Evolutionary conservation across 2,329 filamentous ascomycete genomes (phyloP), one percentile per base, ranked within the genome.

Genomic region (Fusarium sp.): DNA sequence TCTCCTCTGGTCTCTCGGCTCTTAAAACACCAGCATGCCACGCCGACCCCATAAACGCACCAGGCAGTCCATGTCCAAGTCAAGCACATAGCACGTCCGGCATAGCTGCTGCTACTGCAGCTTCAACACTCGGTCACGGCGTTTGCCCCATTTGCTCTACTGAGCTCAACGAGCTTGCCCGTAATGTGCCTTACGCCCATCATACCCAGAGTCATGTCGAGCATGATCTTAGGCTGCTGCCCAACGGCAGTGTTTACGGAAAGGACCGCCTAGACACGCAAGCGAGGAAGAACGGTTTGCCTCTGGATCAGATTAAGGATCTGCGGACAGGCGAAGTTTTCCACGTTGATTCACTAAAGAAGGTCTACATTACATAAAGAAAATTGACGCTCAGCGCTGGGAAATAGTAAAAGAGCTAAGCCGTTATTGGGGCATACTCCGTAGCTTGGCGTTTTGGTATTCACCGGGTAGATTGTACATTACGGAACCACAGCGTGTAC

Each of bases 11-110:
- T 10, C 87, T 99, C 11, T 97, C 94, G 0, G 94, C 96, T 2
- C 89, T 99, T 69, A 99, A 99, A 79, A 98, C 96, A 1, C 96
- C 96, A 0, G 90, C 93, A 17, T 99, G 96, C 77, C 94, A 98
- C 23, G 36, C 69, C 15, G 51, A 72, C 31, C 56, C 64, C 20
- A 37, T 42, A 13, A 33, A 58, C 20, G 47, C 64, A 10, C 49
- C 52, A 11, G 33, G 52, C 18, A 50, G 39, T 41, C 54, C 50
- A 9, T 49, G 54, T 23, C 39, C 39, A 5, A 55, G 56, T 23
- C 57, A 67, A 13, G 51, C 57, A 80, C 91, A 91, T 3, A 81
- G 83, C 21, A 82, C 87, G 6, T 85, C 87, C 2, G 79, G 82
- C 35, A 51, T 70, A 21, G 67, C 71, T 14, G 59, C 50, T 20